Conservation (phyloP, 495 filamentous ascomycete genomes). For the Penicillium parvum region DNA sequence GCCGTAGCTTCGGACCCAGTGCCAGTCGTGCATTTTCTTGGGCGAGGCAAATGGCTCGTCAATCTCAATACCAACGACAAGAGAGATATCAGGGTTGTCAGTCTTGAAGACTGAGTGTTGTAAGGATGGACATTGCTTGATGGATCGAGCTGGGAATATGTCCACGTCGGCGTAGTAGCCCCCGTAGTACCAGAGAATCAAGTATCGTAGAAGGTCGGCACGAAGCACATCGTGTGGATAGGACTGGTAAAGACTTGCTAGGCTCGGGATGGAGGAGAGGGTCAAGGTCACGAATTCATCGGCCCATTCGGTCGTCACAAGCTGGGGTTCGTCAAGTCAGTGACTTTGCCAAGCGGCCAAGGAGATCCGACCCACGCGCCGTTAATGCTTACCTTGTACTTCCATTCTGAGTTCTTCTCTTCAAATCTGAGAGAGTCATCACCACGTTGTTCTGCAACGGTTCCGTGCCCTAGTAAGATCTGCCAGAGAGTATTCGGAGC, state of each 20-base stretch:
- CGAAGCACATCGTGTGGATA: constrained; percentile 38
- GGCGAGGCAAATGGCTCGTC: constrained; percentile 39
- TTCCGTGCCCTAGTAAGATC: constrained; percentile 21
- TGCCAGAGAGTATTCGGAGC: constrained; percentile 33
- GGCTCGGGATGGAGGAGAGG: constrained; percentile 28
- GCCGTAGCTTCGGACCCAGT: constrained; percentile 37
- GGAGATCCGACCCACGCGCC: too few species aligned
- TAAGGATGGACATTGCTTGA: constrained; percentile 30
- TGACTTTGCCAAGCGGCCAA: not conserved
- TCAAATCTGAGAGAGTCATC: constrained; percentile 29
- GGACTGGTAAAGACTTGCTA: constrained; percentile 26
- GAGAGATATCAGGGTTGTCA: constrained; percentile 25
- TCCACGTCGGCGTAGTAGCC: constrained; percentile 52
- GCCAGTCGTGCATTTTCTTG: constrained; percentile 34
- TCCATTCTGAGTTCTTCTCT: constrained; percentile 28
- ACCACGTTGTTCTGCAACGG: constrained; percentile 12
- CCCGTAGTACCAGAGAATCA: constrained; percentile 45
- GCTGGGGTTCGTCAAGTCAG: constrained; percentile 9
- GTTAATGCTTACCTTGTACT: constrained; percentile 26
- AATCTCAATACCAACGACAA: constrained; percentile 38
- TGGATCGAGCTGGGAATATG: constrained; percentile 28
- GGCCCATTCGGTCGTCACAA: constrained; percentile 28
- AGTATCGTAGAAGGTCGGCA: constrained; percentile 48
- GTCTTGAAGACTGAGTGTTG: constrained; percentile 17
- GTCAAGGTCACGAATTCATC: constrained; percentile 26